Conservation (phyloP, 805 yeast species). For the Yarrowia phangngaensis region DNA sequence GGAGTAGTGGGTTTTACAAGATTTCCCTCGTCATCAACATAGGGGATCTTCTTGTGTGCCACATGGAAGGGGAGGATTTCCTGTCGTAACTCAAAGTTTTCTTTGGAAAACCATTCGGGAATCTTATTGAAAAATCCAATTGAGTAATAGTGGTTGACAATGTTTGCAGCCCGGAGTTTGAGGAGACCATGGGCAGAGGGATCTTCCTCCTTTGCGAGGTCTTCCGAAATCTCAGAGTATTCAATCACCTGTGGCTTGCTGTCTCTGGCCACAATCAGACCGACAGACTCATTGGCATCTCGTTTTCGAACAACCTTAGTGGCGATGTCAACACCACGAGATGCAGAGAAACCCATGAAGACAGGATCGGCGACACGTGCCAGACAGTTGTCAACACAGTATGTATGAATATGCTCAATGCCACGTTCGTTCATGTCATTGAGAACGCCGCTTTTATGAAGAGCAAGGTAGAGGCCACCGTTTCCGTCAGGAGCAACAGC, state of each 20-base stretch:
- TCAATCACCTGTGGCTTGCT: slow-evolving; percentile 85
- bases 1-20: slow-evolving; percentile 62
- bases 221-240: slow-evolving; percentile 81
- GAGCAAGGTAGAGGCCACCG: slow-evolving; percentile 91
- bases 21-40: slow-evolving; percentile 48
- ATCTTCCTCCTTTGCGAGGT: slow-evolving; percentile 65
- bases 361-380: slow-evolving; percentile 93
- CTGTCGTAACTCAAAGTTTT: slow-evolving; percentile 44
- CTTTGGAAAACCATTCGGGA: slow-evolving; percentile 53
- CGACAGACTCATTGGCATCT: slow-evolving; percentile 83
- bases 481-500: slow-evolving; percentile 96
- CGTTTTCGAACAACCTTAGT: slow-evolving; percentile 94
- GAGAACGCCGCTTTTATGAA: slow-evolving; percentile 58
- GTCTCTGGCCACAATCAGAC: slow-evolving; percentile 66
- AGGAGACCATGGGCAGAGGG: slow-evolving; percentile 51
- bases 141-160: slow-evolving; percentile 93
- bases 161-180: slow-evolving; percentile 87
- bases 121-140: slow-evolving; percentile 63
- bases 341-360: slow-evolving; percentile 78
- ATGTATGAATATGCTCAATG: slow-evolving; percentile 88
- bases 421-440: slow-evolving; percentile 65
- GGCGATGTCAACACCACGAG: slow-evolving; percentile 65
- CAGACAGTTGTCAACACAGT: slow-evolving; percentile 91
- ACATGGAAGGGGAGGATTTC: slow-evolving; percentile 81
- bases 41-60: slow-evolving; percentile 84